A percentile compares a stretch with the other conserved stretches of the same genome.
These are phyloP conservation scores for Monilinia fructigena DNA, from an alignment of 2,329 filamentous ascomycete species.

Conservation along the genomic window DNA sequence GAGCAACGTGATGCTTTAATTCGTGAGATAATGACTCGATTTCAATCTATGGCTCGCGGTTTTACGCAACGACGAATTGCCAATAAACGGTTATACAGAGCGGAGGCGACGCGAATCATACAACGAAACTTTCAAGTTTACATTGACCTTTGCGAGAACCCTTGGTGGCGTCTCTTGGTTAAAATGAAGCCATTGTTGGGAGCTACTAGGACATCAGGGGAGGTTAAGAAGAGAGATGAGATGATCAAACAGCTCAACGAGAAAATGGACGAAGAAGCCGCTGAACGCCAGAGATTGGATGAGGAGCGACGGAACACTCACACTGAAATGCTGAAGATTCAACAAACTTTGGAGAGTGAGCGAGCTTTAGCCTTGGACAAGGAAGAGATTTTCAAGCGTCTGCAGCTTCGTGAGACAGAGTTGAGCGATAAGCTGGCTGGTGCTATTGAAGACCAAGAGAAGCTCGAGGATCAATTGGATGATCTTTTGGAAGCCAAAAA, in stretches of 20 bases:
- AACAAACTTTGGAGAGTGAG: slow-evolving; percentile 93
- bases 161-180: slow-evolving; percentile 95
- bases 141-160: slow-evolving; percentile 82
- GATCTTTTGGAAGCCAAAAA: slow-evolving; percentile 86
- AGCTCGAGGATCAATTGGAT: slow-evolving; percentile 89
- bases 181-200: slow-evolving; percentile 95
- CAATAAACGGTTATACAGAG: slow-evolving; percentile 89
- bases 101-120: slow-evolving; percentile 91
- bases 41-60: slow-evolving; percentile 88
- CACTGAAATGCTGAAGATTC: slow-evolving; percentile 81
- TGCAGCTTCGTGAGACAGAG: slow-evolving; percentile 87
- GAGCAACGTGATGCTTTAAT: slow-evolving; percentile 92
- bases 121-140: slow-evolving; percentile 94
- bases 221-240: slow-evolving; percentile 93
- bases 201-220: slow-evolving; percentile 83
- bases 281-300: slow-evolving; percentile 76
- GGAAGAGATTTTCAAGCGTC: slow-evolving; percentile 97
- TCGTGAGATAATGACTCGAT: slow-evolving; percentile 86
- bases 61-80: slow-evolving; percentile 85
- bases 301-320: slow-evolving; percentile 88
- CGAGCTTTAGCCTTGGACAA: slow-evolving; percentile 94
- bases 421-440: slow-evolving; percentile 89
- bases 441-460: slow-evolving; percentile 90
- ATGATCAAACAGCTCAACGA: slow-evolving; percentile 85
- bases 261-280: slow-evolving; percentile 74